Base-by-base conservation (phyloP, 331 rosid genomes). In the Arachis monticola region DNA sequence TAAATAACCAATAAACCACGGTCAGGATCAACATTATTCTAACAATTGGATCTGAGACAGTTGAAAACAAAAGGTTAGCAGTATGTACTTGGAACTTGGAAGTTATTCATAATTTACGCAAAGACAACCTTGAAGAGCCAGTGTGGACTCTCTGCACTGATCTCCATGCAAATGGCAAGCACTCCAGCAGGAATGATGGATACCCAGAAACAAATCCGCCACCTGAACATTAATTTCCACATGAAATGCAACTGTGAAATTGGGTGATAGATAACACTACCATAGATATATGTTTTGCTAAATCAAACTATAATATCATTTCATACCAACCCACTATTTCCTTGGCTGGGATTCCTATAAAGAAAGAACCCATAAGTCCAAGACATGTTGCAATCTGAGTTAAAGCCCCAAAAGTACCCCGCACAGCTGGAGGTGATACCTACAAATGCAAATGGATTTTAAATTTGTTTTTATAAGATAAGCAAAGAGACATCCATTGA, bases 371-470 rank as follows among this genome's bases (percentile, higher is more conserved):
- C 83, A 84, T 81, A 76, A 84, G 83, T 70, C 88, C 90, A 56
- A 87, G 90, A 66, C 88, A 87, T 66, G 90, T 84, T 73, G 86
- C 85, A 79, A 87, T 87, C 74, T 87, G 90, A 35, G 88, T 84
- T 67, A 82, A 81, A 75, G 85, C 83, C 59, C 90, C 90, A 79
- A 30, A 87, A 70, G 88, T 60, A 73, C 88, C 90, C 61, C 88
- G 78, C 27, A 87, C 70, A 62, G 82, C 81, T 50, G 86, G 58
- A 63, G 91, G 88, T 46, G 91, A 87, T 42, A 84, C 82, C 91
- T 87, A 76, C n/a, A 61, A 73, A 74, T 74, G 79, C 65, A 78
- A 74, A 57, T 13, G 74, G 76, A 46, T 30, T 46, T 13, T 47
- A 35, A 41, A 14, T 62, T 67, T 68, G 64, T 73, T 41, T 10